Evolutionary conservation across 345 rosid species (phyloP).

Genomic region (Eucalyptus curtisii): DNA sequence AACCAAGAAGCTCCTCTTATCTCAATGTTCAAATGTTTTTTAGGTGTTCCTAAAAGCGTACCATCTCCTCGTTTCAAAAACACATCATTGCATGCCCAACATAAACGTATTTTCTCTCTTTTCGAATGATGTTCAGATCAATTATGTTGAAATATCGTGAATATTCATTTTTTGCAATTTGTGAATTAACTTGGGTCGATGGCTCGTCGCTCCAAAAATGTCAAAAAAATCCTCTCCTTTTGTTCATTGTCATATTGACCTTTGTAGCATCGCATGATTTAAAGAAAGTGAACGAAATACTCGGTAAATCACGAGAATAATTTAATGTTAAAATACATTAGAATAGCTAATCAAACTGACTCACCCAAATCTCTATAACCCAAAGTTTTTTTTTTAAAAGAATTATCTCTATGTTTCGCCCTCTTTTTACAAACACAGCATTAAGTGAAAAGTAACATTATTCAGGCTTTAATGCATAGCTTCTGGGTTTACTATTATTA

Average conservation of each 20-base stretch:
- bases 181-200: neutral
- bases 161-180: neutral
- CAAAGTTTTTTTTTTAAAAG: neutral
- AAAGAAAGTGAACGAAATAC: neutral
- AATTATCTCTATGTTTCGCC: neutral
- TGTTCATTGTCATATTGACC: neutral
- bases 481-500: neutral
- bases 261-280: neutral
- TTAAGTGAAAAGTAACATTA: neutral
- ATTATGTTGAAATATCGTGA: neutral
- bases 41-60: neutral
- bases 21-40: neutral
- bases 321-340: neutral
- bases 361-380: neutral
- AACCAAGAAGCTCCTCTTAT: neutral
- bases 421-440: neutral
- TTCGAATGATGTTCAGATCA: neutral
- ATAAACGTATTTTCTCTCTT: neutral
- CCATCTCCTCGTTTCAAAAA: neutral
- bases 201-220: neutral
- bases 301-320: fast-evolving
- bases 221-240: neutral
- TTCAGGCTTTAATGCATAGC: neutral
- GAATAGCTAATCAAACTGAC: neutral
- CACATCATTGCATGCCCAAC: neutral